phyloP scores from a whole-genome alignment of 2,329 filamentous ascomycete species.

The Penicillium sp. region DNA sequence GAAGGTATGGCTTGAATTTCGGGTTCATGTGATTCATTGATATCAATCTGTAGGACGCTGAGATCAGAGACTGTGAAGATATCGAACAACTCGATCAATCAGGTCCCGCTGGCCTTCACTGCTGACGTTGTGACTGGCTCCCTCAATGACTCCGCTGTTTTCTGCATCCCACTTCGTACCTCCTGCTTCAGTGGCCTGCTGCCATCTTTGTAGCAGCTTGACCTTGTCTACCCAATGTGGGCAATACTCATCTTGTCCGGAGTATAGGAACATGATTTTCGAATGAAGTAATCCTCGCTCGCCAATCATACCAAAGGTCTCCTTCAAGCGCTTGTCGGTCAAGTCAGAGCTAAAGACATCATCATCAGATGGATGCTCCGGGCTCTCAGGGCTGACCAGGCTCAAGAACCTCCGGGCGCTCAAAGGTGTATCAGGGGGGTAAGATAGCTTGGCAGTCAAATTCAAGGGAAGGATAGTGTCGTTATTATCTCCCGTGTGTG shows the following conservation, averaged over 20 bases:
- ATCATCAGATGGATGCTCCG: conserved; percentile 67
- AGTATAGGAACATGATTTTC: conserved; percentile 48
- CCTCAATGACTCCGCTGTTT: conserved; percentile 51
- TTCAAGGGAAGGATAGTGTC: conserved; percentile 37
- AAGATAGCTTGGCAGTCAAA: conserved; percentile 34
- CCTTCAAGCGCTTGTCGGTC: conserved; percentile 55
- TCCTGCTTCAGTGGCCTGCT: conserved; percentile 39
- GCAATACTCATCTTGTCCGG: conserved; percentile 49
- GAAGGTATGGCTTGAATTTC: background rate
- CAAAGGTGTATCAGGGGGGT: conserved; percentile 45
- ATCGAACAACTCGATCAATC: conserved; percentile 36
- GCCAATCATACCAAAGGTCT: conserved; percentile 63
- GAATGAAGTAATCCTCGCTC: conserved; percentile 38
- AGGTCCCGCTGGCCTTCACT: conserved; percentile 50
- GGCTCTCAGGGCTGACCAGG: conserved; percentile 54
- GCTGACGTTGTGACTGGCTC: conserved; percentile 52
- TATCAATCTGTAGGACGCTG: background rate
- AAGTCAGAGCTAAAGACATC: conserved; percentile 87
- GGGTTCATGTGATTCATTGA: background rate
- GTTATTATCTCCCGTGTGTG: conserved; percentile 24
- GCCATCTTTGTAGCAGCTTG: conserved; percentile 46
- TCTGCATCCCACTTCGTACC: conserved; percentile 50
- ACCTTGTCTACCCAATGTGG: conserved; percentile 49
- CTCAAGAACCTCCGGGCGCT: conserved; percentile 62
- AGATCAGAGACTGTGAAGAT: conserved; percentile 31